These are phyloP conservation scores for Talaromyces proteolyticus DNA, from an alignment of 495 filamentous ascomycete species.

Conservation along the genomic window DNA sequence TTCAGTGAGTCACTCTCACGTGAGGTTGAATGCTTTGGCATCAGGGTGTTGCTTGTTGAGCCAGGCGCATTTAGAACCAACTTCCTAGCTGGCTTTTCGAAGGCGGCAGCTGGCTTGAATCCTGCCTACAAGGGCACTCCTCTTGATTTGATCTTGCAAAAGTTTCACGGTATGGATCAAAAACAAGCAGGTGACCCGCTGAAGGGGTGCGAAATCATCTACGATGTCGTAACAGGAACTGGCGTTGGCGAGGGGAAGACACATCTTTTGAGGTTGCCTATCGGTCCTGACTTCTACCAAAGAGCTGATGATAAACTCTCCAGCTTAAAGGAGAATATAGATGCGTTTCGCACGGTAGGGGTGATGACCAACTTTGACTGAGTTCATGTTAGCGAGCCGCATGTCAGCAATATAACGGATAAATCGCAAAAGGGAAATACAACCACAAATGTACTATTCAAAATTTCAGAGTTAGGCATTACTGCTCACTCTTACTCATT, in stretches of 20 bases:
- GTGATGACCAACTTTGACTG: not conserved
- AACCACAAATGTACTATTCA: too few relatives aligned
- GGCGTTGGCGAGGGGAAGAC: slow-evolving; percentile 10
- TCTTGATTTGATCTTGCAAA: slow-evolving; percentile 9
- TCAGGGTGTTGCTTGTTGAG: slow-evolving; percentile 16
- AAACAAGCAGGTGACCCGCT: slow-evolving; percentile 9
- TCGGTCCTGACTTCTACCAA: slow-evolving; percentile 9
- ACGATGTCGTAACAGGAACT: slow-evolving; percentile 10
- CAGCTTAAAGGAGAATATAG: not conserved
- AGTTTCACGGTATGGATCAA: slow-evolving; percentile 5
- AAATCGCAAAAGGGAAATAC: too few relatives aligned
- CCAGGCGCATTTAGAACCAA: slow-evolving; percentile 20
- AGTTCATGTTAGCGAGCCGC: too few relatives aligned
- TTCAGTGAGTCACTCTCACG: slow-evolving; percentile 10
- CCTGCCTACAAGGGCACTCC: slow-evolving; percentile 5
- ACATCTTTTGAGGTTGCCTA: slow-evolving; percentile 2
- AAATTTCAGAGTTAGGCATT: too few relatives aligned
- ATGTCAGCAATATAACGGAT: too few relatives aligned
- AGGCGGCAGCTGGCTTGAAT: slow-evolving; percentile 5
- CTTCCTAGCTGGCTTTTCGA: slow-evolving; percentile 1
- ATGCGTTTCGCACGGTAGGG: not conserved
- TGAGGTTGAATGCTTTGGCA: slow-evolving; percentile 11
- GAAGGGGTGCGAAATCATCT: slow-evolving; percentile 10
- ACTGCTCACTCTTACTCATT: too few relatives aligned
- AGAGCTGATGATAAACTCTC: not conserved